Percentiles rank a stretch among this genome's conserved stretches.
phyloP scores from a whole-genome alignment of 1,284 basidiomycete genomes.

The Lignosus rhinocerotis region DNA sequence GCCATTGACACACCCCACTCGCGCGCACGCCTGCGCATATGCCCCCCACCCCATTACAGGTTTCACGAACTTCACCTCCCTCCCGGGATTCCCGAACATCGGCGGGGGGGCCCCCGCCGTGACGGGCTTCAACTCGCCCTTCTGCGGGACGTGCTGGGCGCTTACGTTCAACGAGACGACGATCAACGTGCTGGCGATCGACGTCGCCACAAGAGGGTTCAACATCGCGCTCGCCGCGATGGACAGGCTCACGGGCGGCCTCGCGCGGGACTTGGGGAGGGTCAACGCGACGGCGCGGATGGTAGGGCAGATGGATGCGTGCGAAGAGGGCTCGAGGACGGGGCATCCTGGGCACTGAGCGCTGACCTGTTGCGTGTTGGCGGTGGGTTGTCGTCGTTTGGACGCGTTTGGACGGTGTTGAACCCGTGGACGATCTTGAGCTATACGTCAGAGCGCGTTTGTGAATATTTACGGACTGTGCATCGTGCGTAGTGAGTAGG shows the following conservation, averaged over 20 bases:
- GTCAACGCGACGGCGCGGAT: conserved; percentile 17
- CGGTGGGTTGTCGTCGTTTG: no score
- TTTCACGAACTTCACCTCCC: conserved; percentile 46
- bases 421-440: no score
- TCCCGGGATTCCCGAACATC: conserved; percentile 52
- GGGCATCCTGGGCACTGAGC: no score
- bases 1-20: background rate
- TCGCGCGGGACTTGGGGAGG: conserved; percentile 18
- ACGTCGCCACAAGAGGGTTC: conserved; percentile 39
- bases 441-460: no score
- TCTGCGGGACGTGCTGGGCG: conserved; percentile 50
- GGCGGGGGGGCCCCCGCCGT: conserved; percentile 49
- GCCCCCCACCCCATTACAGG: conserved; percentile 17
- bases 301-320: no score
- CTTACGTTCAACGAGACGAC: conserved; percentile 38
- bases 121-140: conserved; percentile 40
- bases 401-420: no score
- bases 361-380: no score
- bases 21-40: background rate
- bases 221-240: conserved; percentile 28
- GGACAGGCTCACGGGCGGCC: conserved; percentile 24
- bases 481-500: no score
- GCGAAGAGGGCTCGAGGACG: no score
- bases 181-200: conserved; percentile 44
- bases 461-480: no score